A percentile compares a stretch with the other conserved stretches of the same genome.
Conservation (phyloP, 352 stramenopile species). For the Pythium folliculosum region DNA sequence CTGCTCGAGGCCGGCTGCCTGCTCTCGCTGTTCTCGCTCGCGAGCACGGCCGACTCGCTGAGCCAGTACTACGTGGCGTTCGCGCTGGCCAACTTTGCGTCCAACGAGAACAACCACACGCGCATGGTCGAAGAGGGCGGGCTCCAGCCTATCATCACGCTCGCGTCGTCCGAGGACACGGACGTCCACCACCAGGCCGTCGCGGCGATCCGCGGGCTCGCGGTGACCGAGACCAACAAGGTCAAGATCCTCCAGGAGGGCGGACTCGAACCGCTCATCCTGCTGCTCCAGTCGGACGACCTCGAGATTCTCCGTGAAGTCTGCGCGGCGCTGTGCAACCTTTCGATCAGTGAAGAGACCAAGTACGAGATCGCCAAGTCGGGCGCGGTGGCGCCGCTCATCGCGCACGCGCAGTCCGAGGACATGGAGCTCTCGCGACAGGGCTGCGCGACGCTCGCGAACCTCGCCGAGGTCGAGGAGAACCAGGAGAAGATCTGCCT, state of each 20-base stretch:
- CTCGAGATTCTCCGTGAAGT: conserved; percentile 94
- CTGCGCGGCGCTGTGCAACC: conserved; percentile 94
- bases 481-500: conserved; percentile 95
- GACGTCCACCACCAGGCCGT: conserved; percentile 95
- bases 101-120: conserved; percentile 90
- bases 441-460: conserved; percentile 92
- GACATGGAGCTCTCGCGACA: conserved; percentile 92
- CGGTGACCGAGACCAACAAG: conserved; percentile 90
- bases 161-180: conserved; percentile 90
- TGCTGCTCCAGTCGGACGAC: conserved; percentile 90
- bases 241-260: conserved; percentile 97
- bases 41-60: conserved; percentile 91
- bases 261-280: conserved; percentile 91
- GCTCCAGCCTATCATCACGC: conserved; percentile 94
- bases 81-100: conserved; percentile 95
- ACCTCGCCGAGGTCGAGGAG: conserved; percentile 93
- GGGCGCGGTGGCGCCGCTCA: conserved; percentile 88
- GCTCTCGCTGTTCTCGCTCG: conserved; percentile 92
- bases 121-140: conserved; percentile 95
- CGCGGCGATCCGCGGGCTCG: conserved; percentile 92
- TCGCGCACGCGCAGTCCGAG: conserved; percentile 91
- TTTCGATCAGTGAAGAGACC: conserved; percentile 95
- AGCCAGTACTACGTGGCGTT: conserved; percentile 96
- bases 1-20: conserved; percentile 92
- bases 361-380: conserved; percentile 97